Percentiles rank a stretch among this genome's conserved stretches.
These are phyloP conservation scores for Elsinoe perseae DNA, from an alignment of 2,329 filamentous ascomycete genomes.

Conservation along the genomic window DNA sequence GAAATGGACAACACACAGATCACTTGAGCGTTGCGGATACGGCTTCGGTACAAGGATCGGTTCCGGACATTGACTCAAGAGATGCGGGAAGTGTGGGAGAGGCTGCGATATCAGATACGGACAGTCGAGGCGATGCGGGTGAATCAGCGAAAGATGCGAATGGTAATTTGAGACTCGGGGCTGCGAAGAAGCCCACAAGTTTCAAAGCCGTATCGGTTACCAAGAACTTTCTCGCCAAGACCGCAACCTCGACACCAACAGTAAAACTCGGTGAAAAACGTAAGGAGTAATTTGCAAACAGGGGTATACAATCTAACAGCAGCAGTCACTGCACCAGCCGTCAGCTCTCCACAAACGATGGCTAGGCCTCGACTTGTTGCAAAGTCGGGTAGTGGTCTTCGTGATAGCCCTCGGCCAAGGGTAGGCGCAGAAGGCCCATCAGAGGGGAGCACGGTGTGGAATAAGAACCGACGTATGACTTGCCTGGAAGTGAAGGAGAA, in stretches of 20 bases:
- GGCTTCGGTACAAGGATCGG: slow-evolving; percentile 27
- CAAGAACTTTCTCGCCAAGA: slow-evolving; percentile 75
- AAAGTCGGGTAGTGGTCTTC: slow-evolving; percentile 62
- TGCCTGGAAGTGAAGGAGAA: slow-evolving; percentile 25
- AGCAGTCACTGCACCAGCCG: slow-evolving; percentile 40
- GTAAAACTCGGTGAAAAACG: slow-evolving; percentile 49
- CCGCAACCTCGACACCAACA: slow-evolving; percentile 43
- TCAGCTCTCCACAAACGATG: slow-evolving; percentile 39
- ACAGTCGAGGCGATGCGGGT: slow-evolving; percentile 51
- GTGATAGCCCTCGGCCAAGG: slow-evolving; percentile 33
- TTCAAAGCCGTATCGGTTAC: slow-evolving; percentile 85
- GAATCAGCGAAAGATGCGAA: slow-evolving; percentile 50
- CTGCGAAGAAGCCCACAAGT: slow-evolving; percentile 64
- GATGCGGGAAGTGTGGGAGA: slow-evolving; percentile 55
- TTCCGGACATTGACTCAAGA: slow-evolving; percentile 35
- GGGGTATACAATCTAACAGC: slow-evolving; percentile 18
- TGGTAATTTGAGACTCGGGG: slow-evolving; percentile 50
- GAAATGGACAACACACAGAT: slow-evolving; percentile 16
- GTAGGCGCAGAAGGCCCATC: slow-evolving; percentile 42
- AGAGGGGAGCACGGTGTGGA: slow-evolving; percentile 73
- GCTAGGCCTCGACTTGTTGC: slow-evolving; percentile 66
- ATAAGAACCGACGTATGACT: slow-evolving; percentile 74
- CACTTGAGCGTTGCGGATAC: slow-evolving; percentile 18
- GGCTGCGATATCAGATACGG: slow-evolving; percentile 69
- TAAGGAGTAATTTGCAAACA: slow-evolving; percentile 24